Base-by-base conservation (phyloP, 2,329 filamentous ascomycete species). In the Chrysosporium queenslandicum region DNA sequence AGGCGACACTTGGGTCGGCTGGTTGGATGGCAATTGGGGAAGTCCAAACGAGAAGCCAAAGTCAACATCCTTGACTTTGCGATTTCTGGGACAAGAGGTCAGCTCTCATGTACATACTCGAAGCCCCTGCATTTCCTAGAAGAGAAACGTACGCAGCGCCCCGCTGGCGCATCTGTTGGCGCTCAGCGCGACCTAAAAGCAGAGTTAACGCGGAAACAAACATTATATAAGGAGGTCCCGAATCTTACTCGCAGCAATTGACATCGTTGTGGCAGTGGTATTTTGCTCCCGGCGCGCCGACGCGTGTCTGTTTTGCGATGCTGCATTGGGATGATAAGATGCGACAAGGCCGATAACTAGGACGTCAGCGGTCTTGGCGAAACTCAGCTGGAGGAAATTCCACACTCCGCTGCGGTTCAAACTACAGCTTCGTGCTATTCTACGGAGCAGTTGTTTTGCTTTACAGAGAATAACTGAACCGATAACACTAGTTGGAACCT, bases 161-260 rank as follows among this genome's bases (percentile, higher is more conserved):
- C 61, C 77, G 76, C 65, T 77, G 73, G 65, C 76, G 77, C 74
- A 78, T 76, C 62, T 74, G 73, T 61, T 71, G 71, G 61, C 75
- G 74, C 67, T 78, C 76, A 61, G 75, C 70, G 64, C 76, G 74
- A 64, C 71, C 74, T 76, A 57, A 29, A 50, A 40, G 23, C 20
- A 16, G 25, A 20, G 32, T 46, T 29, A 47, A 29, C 18, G 32
- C 41, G 27, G n/a, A 30, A 27, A 18, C 18, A 29, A 16, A 50
- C 41, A 25, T 5, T 21, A n/a, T 16, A 4, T n/a, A 52, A 42
- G 16, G 53, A 21, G 18, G 20, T 36, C 18, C 9, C 21, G 46
- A 25, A 23, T 54, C 68, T 30, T 68, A 71, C 69, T 69, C 47
- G 65, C 63, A 61, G 64, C 66, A 66, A 70, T 69, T 52, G 46